Evolutionary conservation across 345 rosid species (phyloP).

Genomic region (Corymbia maculata): DNA sequence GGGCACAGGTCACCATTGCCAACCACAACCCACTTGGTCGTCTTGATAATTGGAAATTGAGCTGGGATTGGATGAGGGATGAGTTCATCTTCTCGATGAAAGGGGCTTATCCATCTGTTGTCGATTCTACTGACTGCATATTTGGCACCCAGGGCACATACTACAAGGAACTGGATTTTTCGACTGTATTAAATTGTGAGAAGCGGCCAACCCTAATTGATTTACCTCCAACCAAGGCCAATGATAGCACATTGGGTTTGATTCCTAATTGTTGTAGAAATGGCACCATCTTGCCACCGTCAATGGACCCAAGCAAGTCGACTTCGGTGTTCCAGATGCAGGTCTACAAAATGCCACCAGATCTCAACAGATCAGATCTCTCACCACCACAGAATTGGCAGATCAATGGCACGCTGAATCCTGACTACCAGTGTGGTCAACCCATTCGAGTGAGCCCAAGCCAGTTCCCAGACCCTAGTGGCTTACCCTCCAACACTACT

Average conservation of each 20-base stretch:
- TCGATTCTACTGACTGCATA: constrained; percentile 76
- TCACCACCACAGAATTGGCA: constrained; percentile 80
- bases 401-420: constrained; percentile 75
- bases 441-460: constrained; percentile 80
- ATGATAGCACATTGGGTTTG: constrained; percentile 59
- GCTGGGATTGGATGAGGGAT: constrained; percentile 87
- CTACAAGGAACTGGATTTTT: constrained; percentile 51
- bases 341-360: constrained; percentile 89
- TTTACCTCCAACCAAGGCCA: constrained; percentile 79
- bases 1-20: constrained; percentile 71
- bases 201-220: constrained; percentile 78
- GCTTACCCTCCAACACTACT: constrained; percentile 50
- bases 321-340: constrained; percentile 74
- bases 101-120: constrained; percentile 80
- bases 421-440: constrained; percentile 74
- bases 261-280: constrained; percentile 80
- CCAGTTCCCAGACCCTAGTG: constrained; percentile 61
- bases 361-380: constrained; percentile 59
- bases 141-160: constrained; percentile 58
- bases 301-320: constrained; percentile 80
- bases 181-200: constrained; percentile 69
- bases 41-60: constrained; percentile 89
- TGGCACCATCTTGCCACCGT: constrained; percentile 73
- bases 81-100: constrained; percentile 78
- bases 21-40: constrained; percentile 91